Base-by-base conservation (phyloP, 306 rosid species). In the Pterocarpus santalinus region DNA sequence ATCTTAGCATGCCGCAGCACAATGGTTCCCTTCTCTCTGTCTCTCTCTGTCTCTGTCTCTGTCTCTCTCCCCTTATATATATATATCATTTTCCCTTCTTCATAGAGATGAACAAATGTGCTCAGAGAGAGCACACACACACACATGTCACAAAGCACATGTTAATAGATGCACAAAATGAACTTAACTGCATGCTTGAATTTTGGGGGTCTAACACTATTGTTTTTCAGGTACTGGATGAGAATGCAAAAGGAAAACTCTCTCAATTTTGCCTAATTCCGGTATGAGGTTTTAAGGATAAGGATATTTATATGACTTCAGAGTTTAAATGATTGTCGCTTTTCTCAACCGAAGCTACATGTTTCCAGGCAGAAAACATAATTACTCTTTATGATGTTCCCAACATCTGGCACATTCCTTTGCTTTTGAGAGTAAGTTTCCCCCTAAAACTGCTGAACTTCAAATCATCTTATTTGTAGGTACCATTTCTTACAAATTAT, bases 351-450 rank as follows among this genome's bases (percentile, higher is more conserved):
- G 71, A 87, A 78, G 74, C 51, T 38, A 30, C 49, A 38, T 78
- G 41, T 80, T 87, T 87, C 36, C 92, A 95, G 99, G 94, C 38
- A 46, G 94, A 90, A 72, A 92, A 91, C 77, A 92, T 95, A 67
- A 71, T 93, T 75, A 93, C 96, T 57, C 97, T 95, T n/a, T 91
- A 93, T 79, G 99, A 95, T 62, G 99, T 90, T 79, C 87, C 98
- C 77, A 95, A 95, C 90, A 95, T 95, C 62, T 95, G 99, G 99
- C 98, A 89, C 82, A 81, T 95, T 88, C 99, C 99, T 75, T 77
- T 95, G 85, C 97, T 95, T 66, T 83, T 95, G 79, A 87, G 90
- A 82, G 99, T 95, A 86, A 86, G 93, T 79, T 65, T 64, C 68
- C 73, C 41, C 60, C 55, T 43, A 7, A 65, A 79, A 28, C 67